phyloP scores from a whole-genome alignment of 495 filamentous ascomycete genomes.

The Penicillium paxilli region DNA sequence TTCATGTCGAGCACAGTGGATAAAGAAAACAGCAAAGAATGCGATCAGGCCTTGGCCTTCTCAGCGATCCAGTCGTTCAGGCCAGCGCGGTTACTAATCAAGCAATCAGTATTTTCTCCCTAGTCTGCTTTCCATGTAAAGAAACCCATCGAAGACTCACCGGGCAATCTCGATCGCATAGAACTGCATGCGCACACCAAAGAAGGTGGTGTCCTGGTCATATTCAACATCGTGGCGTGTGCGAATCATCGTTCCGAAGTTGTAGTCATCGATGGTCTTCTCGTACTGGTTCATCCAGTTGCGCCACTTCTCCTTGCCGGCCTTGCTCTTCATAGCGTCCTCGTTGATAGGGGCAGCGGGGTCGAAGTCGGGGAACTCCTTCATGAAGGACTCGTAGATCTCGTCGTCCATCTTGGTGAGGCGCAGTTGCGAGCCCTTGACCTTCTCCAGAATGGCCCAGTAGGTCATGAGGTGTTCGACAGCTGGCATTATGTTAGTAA shows the following conservation, averaged over 20 bases:
- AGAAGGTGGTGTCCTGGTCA: constrained; percentile 86
- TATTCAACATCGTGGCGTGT: constrained; percentile 79
- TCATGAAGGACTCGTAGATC: constrained; percentile 83
- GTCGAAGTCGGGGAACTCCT: constrained; percentile 91
- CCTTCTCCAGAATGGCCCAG: constrained; percentile 91
- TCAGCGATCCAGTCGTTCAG: constrained; percentile 98
- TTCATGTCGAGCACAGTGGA: constrained; percentile 5
- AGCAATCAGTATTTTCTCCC: background rate
- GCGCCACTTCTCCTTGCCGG: constrained; percentile 93
- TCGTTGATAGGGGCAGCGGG: constrained; percentile 77
- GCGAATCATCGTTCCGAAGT: constrained; percentile 93
- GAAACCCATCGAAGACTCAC: constrained; percentile 39
- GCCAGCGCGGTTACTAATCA: constrained; percentile 71
- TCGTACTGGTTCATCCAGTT: constrained; percentile 93
- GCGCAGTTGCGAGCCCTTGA: constrained; percentile 79
- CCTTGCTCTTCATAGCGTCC: constrained; percentile 96
- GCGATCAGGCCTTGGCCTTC: constrained; percentile 36
- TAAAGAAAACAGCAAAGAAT: background rate
- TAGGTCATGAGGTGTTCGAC: constrained; percentile 96
- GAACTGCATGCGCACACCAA: constrained; percentile 90
- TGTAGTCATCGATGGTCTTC: constrained; percentile 90
- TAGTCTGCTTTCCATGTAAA: background rate
- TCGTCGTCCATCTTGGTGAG: constrained; percentile 94
- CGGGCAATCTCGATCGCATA: constrained; percentile 95
- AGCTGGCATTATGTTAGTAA: too few relatives aligned